Conservation (phyloP, 2,329 filamentous ascomycete species). For the Fusarium nurragi region DNA sequence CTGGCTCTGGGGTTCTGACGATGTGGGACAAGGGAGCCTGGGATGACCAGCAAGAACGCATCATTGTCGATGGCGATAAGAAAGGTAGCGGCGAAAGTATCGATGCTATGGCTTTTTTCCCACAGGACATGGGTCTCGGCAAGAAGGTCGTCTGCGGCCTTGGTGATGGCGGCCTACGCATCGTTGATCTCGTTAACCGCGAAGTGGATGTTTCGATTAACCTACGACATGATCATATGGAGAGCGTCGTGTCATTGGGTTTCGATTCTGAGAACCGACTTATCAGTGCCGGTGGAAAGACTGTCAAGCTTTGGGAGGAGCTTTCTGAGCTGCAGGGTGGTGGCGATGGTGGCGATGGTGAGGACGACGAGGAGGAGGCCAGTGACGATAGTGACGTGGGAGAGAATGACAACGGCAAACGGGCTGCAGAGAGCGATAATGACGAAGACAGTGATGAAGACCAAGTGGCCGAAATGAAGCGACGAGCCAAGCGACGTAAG, state of each 20-base stretch:
- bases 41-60: constrained; percentile 93
- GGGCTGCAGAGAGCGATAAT: constrained; percentile 59
- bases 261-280: constrained; percentile 89
- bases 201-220: constrained; percentile 73
- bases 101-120: constrained; percentile 78
- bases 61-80: constrained; percentile 73
- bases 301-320: constrained; percentile 94
- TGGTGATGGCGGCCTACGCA: constrained; percentile 80
- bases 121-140: constrained; percentile 73
- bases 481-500: constrained; percentile 57
- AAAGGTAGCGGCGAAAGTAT: constrained; percentile 76
- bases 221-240: constrained; percentile 81
- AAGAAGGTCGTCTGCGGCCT: constrained; percentile 83
- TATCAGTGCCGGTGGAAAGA: constrained; percentile 86
- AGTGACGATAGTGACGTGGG: constrained; percentile 58
- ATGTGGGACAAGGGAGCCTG: constrained; percentile 94
- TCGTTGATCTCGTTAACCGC: constrained; percentile 79
- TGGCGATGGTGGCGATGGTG: constrained; percentile 46
- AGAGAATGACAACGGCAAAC: constrained; percentile 56
- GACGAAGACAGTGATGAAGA: constrained; percentile 54
- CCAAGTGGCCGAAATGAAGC: constrained; percentile 54
- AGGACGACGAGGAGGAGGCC: constrained; percentile 59
- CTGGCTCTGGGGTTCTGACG: constrained; percentile 81
- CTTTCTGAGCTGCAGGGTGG: constrained; percentile 63
- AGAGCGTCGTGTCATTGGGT: constrained; percentile 81